These are phyloP conservation scores for Lasiosphaeris hirsuta DNA, from an alignment of 495 filamentous ascomycete species.

Conservation along the genomic window DNA sequence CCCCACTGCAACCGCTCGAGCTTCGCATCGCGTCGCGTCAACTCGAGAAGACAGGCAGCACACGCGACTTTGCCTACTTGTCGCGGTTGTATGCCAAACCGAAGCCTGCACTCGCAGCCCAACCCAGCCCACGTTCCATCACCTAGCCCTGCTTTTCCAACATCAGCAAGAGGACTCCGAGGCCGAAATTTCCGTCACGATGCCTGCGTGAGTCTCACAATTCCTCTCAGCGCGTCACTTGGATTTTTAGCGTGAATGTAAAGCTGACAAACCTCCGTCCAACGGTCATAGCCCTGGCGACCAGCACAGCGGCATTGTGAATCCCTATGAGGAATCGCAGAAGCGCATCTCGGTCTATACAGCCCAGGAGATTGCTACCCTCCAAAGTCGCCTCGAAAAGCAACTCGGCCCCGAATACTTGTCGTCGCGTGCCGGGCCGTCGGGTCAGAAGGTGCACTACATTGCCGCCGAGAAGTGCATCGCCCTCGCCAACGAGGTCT, in stretches of 20 bases:
- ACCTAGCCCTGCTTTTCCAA: neutral
- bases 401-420: slow-evolving; percentile 98
- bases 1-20: too few relatives aligned
- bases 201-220: slow-evolving; percentile 45
- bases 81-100: too few relatives aligned
- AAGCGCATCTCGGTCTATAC: slow-evolving; percentile 74
- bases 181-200: slow-evolving; percentile 12
- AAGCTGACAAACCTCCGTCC: slow-evolving; percentile 22
- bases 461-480: slow-evolving; percentile 91
- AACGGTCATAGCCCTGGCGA: slow-evolving; percentile 65
- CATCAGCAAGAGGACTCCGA: neutral
- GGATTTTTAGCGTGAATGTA: neutral
- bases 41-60: too few relatives aligned
- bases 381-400: slow-evolving; percentile 81
- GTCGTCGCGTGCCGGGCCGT: slow-evolving; percentile 74
- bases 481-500: slow-evolving; percentile 92
- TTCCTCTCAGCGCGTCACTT: neutral
- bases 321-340: slow-evolving; percentile 73
- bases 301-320: slow-evolving; percentile 61
- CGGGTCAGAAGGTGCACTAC: slow-evolving; percentile 84
- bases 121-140: neutral
- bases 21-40: too few relatives aligned
- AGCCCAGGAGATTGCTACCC: slow-evolving; percentile 81
- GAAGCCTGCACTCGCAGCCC: too few relatives aligned
- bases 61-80: too few relatives aligned